These are phyloP conservation scores for Sporothrix protearum DNA, from an alignment of 2,329 filamentous ascomycete genomes.

Conservation along the genomic window DNA sequence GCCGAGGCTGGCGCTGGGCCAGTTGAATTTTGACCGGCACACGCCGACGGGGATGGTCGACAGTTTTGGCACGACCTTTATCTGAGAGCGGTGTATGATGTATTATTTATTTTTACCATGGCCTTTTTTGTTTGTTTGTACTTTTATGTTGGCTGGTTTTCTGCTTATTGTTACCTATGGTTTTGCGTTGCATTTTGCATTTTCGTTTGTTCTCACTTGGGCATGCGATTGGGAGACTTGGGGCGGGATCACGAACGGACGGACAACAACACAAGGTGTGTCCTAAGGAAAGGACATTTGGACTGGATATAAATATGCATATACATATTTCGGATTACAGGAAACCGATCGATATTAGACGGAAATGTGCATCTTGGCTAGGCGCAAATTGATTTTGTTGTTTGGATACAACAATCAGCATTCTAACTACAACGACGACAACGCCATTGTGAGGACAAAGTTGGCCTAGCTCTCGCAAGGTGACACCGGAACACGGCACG, in stretches of 20 bases:
- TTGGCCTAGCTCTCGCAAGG: not conserved
- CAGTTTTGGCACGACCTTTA: constrained; percentile 36
- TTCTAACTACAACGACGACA: no score
- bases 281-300: not conserved
- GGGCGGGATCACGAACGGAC: constrained; percentile 3
- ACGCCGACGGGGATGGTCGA: constrained; percentile 34
- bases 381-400: not conserved
- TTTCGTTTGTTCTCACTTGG: not conserved
- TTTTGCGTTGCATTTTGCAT: not conserved
- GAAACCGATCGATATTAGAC: not conserved
- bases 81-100: constrained; percentile 28
- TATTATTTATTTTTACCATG: not conserved
- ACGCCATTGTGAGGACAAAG: not conserved
- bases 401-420: not conserved
- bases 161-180: no score
- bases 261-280: not conserved
- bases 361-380: not conserved
- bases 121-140: not conserved
- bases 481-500: not conserved
- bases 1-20: constrained; percentile 14
- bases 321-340: not conserved
- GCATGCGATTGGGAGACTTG: not conserved
- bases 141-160: not conserved
- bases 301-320: not conserved
- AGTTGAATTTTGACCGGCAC: constrained; percentile 27